These are phyloP conservation scores for Metschnikowia baotianmanensis DNA, from an alignment of 805 yeast genomes.

Conservation along the genomic window DNA sequence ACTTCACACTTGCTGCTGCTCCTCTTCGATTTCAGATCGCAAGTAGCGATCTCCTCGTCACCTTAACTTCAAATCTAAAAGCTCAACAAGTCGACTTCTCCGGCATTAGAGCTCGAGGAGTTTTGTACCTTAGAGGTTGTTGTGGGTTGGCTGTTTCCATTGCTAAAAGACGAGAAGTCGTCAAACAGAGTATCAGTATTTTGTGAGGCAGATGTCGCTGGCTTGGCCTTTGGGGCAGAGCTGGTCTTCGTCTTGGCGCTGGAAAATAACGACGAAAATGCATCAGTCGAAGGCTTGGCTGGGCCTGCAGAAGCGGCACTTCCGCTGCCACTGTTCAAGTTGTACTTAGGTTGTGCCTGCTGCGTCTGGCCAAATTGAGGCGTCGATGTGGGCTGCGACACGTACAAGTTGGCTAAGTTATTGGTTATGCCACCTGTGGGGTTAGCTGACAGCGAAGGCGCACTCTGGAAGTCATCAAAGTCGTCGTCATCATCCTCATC, in stretches of 20 bases:
- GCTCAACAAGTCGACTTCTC: constrained; percentile 51
- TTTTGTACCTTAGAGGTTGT: constrained; percentile 7
- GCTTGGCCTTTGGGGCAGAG: constrained; percentile 13
- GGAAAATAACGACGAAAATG: constrained; percentile 68
- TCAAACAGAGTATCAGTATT: constrained; percentile 32
- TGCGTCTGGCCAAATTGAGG: constrained; percentile 12
- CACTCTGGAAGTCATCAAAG: constrained; percentile 80
- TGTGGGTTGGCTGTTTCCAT: background rate
- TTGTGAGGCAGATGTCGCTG: constrained; percentile 8
- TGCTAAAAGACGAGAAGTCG: constrained; percentile 24
- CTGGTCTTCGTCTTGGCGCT: constrained; percentile 53
- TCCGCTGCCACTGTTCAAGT: constrained; percentile 4
- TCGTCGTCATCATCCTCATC: constrained; percentile 64
- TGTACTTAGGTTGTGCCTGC: constrained; percentile 14
- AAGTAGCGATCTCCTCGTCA: no score
- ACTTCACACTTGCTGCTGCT: no score
- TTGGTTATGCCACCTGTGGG: constrained; percentile 18
- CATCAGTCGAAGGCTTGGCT: constrained; percentile 52
- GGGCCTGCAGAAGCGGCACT: constrained; percentile 35
- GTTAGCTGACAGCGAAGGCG: constrained; percentile 38
- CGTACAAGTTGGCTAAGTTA: constrained; percentile 30
- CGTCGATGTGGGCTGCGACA: constrained; percentile 16
- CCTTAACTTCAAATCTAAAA: no score
- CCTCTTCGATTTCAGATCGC: no score
- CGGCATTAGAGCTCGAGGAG: constrained; percentile 16